Percentiles rank a stretch among this genome's conserved stretches.
These are phyloP conservation scores for Synchytrium microbalum DNA, from an alignment of 371 early-diverging fungal genomes.

Conservation along the genomic window DNA sequence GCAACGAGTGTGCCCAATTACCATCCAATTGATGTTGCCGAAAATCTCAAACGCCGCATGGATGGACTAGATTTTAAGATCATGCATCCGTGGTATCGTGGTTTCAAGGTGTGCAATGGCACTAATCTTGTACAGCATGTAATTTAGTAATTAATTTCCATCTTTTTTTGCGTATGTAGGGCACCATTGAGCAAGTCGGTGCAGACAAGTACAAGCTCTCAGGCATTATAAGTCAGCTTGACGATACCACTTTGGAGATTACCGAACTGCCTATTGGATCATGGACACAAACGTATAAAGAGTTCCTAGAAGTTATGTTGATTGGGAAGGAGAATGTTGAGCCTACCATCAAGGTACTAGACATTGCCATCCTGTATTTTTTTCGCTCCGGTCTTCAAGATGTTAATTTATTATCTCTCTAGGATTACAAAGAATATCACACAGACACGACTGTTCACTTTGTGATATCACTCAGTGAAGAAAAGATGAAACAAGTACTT, in stretches of 20 bases:
- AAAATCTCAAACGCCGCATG: constrained; percentile 84
- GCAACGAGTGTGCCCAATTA: constrained; percentile 56
- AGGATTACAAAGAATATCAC: constrained; percentile 75
- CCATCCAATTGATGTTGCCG: constrained; percentile 85
- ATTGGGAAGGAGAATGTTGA: constrained; percentile 48
- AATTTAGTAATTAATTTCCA: too few species aligned
- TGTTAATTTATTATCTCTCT: background rate
- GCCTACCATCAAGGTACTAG: constrained; percentile 48
- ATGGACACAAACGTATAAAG: constrained; percentile 96
- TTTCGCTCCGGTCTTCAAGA: too few species aligned
- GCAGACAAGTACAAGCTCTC: constrained; percentile 59
- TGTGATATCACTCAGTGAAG: constrained; percentile 62
- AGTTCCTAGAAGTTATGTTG: constrained; percentile 69
- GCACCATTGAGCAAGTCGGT: constrained; percentile 49
- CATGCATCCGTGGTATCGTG: constrained; percentile 97
- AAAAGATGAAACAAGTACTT: constrained; percentile 62
- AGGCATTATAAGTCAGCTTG: constrained; percentile 65
- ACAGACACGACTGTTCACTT: constrained; percentile 79
- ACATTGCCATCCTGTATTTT: background rate
- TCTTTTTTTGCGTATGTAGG: constrained; percentile 34
- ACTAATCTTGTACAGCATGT: background rate
- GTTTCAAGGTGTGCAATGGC: constrained; percentile 62
- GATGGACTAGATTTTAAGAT: constrained; percentile 57
- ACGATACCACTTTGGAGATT: constrained; percentile 75
- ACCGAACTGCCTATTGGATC: constrained; percentile 91